These are phyloP conservation scores for Hexamita inflata DNA, from an alignment of 208 protist species.

Conservation along the genomic window DNA sequence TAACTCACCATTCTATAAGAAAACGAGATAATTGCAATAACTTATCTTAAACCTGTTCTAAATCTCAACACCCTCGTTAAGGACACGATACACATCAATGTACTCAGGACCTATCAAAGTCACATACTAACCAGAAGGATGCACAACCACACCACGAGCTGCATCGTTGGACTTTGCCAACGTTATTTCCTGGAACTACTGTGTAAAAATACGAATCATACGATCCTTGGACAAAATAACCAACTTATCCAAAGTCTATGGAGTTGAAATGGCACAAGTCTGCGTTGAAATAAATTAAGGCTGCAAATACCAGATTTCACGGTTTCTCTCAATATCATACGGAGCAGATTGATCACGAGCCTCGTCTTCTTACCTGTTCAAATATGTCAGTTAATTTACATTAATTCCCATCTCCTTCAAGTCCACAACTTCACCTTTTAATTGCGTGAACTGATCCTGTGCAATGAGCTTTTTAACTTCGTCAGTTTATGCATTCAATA, in stretches of 20 bases:
- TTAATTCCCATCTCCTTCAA: background rate
- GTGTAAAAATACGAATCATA: background rate
- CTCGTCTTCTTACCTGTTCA: background rate
- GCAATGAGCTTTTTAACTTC: background rate
- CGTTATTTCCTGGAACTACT: background rate
- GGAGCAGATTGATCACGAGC: background rate
- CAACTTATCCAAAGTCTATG: background rate
- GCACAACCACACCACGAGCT: background rate
- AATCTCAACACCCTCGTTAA: background rate
- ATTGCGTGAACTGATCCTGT: background rate
- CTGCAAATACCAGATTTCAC: background rate
- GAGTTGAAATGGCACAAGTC: background rate
- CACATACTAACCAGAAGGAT: conserved; percentile 1
- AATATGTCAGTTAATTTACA: background rate
- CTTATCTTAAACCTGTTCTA: background rate
- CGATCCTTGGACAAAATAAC: conserved; percentile 18
- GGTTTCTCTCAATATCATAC: background rate
- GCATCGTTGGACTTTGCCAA: background rate
- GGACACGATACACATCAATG: background rate
- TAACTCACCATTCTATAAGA: background rate
- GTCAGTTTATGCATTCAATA: background rate
- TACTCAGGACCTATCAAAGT: background rate
- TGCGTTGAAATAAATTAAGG: background rate
- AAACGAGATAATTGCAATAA: background rate
- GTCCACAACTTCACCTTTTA: conserved; percentile 13